phyloP scores from a whole-genome alignment of 129 eudicot species.

The Tanacetum coccineum region DNA sequence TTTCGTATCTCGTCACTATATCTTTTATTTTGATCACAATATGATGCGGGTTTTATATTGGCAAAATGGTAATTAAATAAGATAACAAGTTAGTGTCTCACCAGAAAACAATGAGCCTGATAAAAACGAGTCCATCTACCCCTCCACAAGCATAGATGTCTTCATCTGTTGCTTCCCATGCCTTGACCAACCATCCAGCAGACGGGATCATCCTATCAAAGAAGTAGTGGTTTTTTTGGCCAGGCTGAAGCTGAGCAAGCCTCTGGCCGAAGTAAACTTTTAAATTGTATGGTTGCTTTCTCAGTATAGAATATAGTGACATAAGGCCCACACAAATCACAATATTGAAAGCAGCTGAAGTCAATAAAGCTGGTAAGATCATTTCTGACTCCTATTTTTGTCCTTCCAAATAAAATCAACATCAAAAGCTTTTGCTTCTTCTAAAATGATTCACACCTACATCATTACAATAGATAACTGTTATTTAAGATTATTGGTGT shows the following conservation, averaged over 20 bases:
- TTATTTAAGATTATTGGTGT: no score
- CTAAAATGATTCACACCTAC: conserved; percentile 13
- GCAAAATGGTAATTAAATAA: no score
- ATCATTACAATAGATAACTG: background rate
- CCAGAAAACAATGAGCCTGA: conserved; percentile 13
- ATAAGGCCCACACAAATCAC: conserved; percentile 51
- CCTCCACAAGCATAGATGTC: conserved; percentile 55
- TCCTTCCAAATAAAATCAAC: background rate
- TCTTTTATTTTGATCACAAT: no score
- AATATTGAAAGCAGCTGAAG: conserved; percentile 84
- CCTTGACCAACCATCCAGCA: conserved; percentile 84
- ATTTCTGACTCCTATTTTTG: conserved; percentile 39
- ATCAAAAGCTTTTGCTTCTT: conserved; percentile 14
- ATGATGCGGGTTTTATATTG: no score
- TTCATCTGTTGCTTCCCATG: conserved; percentile 67
- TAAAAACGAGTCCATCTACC: conserved; percentile 58
- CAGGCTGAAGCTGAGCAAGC: conserved; percentile 50
- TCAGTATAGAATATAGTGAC: conserved; percentile 68
- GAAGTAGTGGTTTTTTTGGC: conserved; percentile 40
- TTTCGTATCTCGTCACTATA: no score
- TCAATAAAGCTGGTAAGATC: conserved; percentile 67
- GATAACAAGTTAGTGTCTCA: conserved; percentile 24
- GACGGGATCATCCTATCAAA: conserved; percentile 75
- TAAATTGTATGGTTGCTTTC: conserved; percentile 72
- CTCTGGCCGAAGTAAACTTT: conserved; percentile 75